phyloP scores from a whole-genome alignment of 2,329 filamentous ascomycete genomes.

The Cladosporium sphaerospermum region DNA sequence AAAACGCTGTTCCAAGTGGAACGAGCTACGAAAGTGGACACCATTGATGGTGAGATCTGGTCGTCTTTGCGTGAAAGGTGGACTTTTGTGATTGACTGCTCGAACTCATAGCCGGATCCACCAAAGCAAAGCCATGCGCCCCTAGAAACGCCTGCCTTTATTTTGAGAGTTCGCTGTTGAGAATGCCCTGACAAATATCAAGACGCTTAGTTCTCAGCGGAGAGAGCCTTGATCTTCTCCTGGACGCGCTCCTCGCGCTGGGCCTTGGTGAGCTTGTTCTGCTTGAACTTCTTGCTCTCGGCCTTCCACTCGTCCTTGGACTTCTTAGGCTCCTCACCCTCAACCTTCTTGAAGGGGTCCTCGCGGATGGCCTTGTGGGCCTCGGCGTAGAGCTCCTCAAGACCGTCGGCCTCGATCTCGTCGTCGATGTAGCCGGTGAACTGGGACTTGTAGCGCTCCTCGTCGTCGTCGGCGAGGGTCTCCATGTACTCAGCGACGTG shows the following conservation, averaged over 20 bases:
- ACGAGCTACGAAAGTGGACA: conserved; percentile 7
- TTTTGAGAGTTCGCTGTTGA: conserved; percentile 9
- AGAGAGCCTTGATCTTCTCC: conserved; percentile 83
- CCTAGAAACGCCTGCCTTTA: conserved; percentile 6
- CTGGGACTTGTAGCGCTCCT: conserved; percentile 98
- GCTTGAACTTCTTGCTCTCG: conserved; percentile 85
- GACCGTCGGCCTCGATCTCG: conserved; percentile 89
- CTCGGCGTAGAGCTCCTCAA: conserved; percentile 94
- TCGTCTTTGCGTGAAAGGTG: conserved; percentile 10
- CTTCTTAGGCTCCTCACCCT: conserved; percentile 76
- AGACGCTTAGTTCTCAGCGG: conserved; percentile 31
- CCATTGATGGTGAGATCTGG: conserved; percentile 3
- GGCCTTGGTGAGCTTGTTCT: conserved; percentile 70
- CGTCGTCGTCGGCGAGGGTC: conserved; percentile 96
- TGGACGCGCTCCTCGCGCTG: conserved; percentile 79
- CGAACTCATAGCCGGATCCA: conserved; percentile 12
- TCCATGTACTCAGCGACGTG: conserved; percentile 99
- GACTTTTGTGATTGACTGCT: conserved; percentile 12
- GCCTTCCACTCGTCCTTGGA: conserved; percentile 70
- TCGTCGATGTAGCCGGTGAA: conserved; percentile 98
- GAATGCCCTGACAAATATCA: not conserved
- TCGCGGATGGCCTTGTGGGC: conserved; percentile 95
- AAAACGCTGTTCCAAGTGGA: conserved; percentile 2
- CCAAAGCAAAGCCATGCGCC: conserved; percentile 7
- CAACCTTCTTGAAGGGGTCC: conserved; percentile 93